Percentiles rank a stretch among this genome's conserved stretches.
Evolutionary conservation across 352 stramenopile genomes (phyloP).

Genomic region (Blastocystis sp.): DNA sequence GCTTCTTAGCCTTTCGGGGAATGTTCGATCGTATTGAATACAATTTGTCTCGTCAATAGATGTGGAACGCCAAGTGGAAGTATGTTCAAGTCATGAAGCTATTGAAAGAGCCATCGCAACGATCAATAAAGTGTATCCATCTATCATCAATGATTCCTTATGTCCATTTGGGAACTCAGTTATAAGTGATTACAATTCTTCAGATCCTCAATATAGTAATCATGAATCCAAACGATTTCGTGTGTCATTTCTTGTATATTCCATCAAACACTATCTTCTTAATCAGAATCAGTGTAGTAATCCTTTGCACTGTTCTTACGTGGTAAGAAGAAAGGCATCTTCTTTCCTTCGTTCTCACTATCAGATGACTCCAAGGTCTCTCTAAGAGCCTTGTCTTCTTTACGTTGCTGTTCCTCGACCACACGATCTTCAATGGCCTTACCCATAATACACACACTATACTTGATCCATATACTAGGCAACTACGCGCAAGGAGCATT

Average conservation of each 20-base stretch:
- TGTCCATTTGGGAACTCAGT: neutral
- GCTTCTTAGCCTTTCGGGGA: neutral
- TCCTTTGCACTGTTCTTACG: conserved; percentile 55
- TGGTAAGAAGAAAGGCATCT: conserved; percentile 65
- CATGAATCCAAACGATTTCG: neutral
- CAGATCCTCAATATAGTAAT: neutral
- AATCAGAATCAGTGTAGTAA: conserved; percentile 53
- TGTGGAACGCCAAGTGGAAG: neutral
- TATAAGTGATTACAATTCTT: too few relatives aligned
- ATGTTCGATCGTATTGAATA: neutral
- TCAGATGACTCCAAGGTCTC: neutral
- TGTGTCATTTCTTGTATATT: neutral
- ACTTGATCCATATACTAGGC: neutral
- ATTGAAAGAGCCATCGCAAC: neutral
- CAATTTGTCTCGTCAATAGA: neutral
- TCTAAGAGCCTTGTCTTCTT: conserved; percentile 24
- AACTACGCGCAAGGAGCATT: conserved; percentile 66
- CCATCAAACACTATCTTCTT: neutral
- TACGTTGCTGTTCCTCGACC: neutral
- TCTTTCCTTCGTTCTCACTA: conserved; percentile 34
- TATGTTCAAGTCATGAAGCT: neutral
- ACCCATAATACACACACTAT: conserved; percentile 66
- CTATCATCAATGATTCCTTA: neutral
- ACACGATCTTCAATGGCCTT: conserved; percentile 35
- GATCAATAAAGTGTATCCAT: neutral